Evolutionary conservation across 495 filamentous ascomycete genomes (phyloP), one percentile per base, ranked within the genome.

Genomic region (Halenospora varia): DNA sequence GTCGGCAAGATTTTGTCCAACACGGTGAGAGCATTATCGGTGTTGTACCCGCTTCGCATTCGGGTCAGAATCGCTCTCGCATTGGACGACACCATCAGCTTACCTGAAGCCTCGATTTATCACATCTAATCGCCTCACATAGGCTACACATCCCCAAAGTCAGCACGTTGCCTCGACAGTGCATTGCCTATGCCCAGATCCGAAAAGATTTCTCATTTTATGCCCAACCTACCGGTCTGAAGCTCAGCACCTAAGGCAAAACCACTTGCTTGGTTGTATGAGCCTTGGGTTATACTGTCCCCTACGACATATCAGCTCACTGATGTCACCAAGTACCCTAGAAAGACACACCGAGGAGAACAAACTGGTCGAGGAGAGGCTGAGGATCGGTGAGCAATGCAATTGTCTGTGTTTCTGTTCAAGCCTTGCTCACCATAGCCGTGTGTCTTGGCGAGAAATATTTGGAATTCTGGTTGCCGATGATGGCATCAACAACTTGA

Each of bases 221-320:
- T 18, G 18, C 3, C 50, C 46, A 25, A 68, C 72, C 55, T 57
- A 86, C 83, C 77, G 57, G 45, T n/a, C 66, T 87, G 71, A 62
- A 89, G 69, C 26, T 78, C 79, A 23, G 83, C 73, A 56, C 74
- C 74, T 48, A 86, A 80, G 6, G 71, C 77, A 66, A 85, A 86
- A 1, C 81, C 82, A 26, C 70, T 55, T 11, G 73, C 69, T 63
- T 82, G 84, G 55, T 73, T 73, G 47, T 70, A 73, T 26, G 81
- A 75, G 49, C 76, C 70, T 62, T 89, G 77, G 8, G 82, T 86
- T 59, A 90, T 82, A 35, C 83, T 87, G 63, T 90, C 87, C 9
- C 61, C 61, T 63, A 17, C 42, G 8, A 35, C 6, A 13, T 4
- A 35, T 35, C 29, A 35, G 29, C 29, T 35, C 13, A 35, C 29